Conservation (phyloP, 192 early-diverging fungal genomes). For the Podila epicladia region DNA sequence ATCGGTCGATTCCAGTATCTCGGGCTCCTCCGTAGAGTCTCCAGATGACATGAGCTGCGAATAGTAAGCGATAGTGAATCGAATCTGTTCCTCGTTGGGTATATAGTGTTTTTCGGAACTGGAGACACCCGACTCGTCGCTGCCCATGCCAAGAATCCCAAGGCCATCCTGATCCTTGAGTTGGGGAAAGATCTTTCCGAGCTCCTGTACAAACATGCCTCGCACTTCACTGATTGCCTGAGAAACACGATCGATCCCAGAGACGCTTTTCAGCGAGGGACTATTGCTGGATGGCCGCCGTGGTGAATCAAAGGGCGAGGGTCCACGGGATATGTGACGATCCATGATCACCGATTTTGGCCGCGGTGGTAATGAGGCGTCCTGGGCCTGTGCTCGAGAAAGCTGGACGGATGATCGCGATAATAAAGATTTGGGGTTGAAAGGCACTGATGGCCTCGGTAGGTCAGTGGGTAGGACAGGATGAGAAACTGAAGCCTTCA, state of each 20-base stretch:
- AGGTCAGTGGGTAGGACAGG: conserved; percentile 2
- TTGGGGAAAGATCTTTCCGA: conserved; percentile 53
- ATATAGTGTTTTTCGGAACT: conserved; percentile 34
- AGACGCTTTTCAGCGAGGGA: conserved; percentile 20
- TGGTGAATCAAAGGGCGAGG: conserved; percentile 28
- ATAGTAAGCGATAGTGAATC: conserved; percentile 45
- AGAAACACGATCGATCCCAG: conserved; percentile 44
- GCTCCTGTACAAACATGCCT: conserved; percentile 50
- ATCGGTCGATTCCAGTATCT: neutral
- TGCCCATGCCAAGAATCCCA: conserved; percentile 42
- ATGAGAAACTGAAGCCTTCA: conserved; percentile 15
- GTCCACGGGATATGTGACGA: conserved; percentile 19
- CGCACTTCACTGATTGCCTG: conserved; percentile 50
- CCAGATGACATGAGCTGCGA: conserved; percentile 18
- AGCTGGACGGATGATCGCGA: conserved; percentile 45
- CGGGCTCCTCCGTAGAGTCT: neutral
- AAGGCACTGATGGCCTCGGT: conserved; percentile 8
- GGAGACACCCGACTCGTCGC: conserved; percentile 11
- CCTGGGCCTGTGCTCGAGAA: conserved; percentile 14
- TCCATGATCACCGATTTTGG: conserved; percentile 43
- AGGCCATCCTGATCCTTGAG: conserved; percentile 52
- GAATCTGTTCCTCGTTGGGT: conserved; percentile 49
- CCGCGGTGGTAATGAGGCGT: conserved; percentile 36
- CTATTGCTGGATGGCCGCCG: conserved; percentile 15
- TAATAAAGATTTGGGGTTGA: conserved; percentile 25